Evolutionary conservation across 345 rosid species (phyloP).

Genomic region (Citropsis articulata): DNA sequence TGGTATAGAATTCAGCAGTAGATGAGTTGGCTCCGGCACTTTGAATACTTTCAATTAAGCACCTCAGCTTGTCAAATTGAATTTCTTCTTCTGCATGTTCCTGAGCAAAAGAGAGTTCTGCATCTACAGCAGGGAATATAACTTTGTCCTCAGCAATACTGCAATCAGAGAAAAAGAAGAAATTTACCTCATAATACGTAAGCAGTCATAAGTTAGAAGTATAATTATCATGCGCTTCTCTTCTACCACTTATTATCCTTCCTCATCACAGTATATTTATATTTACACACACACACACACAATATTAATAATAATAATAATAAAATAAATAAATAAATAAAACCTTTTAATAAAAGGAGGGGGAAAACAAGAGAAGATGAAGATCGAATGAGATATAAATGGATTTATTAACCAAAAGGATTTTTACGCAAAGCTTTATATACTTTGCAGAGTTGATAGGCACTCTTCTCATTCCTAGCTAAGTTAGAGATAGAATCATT

Average conservation of each 20-base stretch:
- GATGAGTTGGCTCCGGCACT: constrained; percentile 44
- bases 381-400: neutral
- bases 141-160: constrained; percentile 65
- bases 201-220: neutral
- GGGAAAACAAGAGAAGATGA: neutral
- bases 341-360: neutral
- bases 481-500: neutral
- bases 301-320: too few relatives aligned
- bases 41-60: constrained; percentile 50
- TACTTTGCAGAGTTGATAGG: neutral
- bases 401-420: neutral
- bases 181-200: constrained; percentile 16
- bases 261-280: neutral
- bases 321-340: neutral
- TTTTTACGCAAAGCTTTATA: neutral
- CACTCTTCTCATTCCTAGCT: neutral
- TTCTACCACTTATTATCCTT: neutral
- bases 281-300: too few relatives aligned
- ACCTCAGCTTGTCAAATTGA: constrained; percentile 51
- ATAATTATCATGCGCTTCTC: neutral
- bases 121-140: constrained; percentile 68
- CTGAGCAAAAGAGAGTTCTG: constrained; percentile 48
- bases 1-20: constrained; percentile 44
- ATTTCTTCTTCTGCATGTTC: constrained; percentile 60
- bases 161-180: constrained; percentile 28